Base-by-base conservation (phyloP, 331 rosid species). In the Malus hybrid region DNA sequence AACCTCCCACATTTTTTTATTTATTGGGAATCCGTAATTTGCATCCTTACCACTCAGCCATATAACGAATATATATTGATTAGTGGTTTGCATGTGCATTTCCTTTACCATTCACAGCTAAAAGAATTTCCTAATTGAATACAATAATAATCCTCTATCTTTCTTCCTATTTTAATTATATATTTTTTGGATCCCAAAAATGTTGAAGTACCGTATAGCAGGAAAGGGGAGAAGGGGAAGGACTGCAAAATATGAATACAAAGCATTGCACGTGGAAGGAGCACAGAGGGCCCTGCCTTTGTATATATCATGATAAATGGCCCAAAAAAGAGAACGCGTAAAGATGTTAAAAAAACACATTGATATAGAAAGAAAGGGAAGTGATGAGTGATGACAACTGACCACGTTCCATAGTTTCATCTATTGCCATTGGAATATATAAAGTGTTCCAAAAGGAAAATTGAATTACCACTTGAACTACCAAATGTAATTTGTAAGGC, bases 241-340 rank as follows among this genome's bases (percentile, higher is more conserved):
- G 44, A 31, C 33, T 34, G 79, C 68, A 68, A 44, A 59, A 79
- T 77, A 79, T 22, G 65, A 36, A 73, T 50, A 73, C 39, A 85
- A 71, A 85, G 82, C 85, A 88, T 87, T 79, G 89, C 92, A 90
- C 85, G 96, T 88, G 90, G 85, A 65, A 85, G 74, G 80, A 84
- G 86, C 81, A 57, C 46, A 68, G 72, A 73, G 57, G 83, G 65
- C 82, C 85, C 81, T 65, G 56, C 76, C 15, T 78, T 20, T 57
- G 24, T 20, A 50, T 70, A 36, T 24, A 14, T 60, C 27, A 62
- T 31, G 31, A 69, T 18, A 61, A 78, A 77, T 39, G 63, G 50
- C 27, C 33, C 57, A 80, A 75, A 80, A 70, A 75, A 74, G 62
- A 65, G 57, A 70, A 82, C 77, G 67, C 81, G 75, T 28, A 76